Evolutionary conservation across 768 basidiomycete species (phyloP), one percentile per base, ranked within the genome.

Genomic region (Leccinum subgranulosum): DNA sequence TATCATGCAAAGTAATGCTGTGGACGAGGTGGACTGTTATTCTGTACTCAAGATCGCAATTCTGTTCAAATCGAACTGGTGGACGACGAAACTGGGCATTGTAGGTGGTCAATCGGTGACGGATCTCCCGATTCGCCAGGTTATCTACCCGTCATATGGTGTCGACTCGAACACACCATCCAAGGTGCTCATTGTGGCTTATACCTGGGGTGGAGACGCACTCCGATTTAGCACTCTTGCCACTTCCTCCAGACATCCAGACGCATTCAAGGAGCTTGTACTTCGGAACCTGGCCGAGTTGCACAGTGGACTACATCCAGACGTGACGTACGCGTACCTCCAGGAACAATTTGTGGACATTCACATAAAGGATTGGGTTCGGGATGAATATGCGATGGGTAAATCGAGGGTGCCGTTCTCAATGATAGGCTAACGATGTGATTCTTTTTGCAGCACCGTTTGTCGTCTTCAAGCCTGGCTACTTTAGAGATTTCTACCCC

Each of bases 391-490:
- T 21, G 66, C 74, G 0, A 69, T 76, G 66, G 77, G 77, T 78
- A 49, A 51, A 69, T 59, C n/a, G 25, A 15, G n/a, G 6, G 6
- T 15, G 21, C 28, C 3, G 7, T 25, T 34, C 9, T 9, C 15
- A n/a, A 17, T 21, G 10, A 47, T 11, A 14, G 1, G 6, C 36
- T 34, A 34, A 55, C 7, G 0, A 29, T 8, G 0, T 33, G 10
- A 36, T 36, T 36, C 34, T 29, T 36, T 23, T 23, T 23, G 12
- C 49, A 76, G 76, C 77, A 51, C 74, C 74, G 10, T 77, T 60
- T 56, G 74, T 75, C 0, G 62, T 60, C 58, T 79, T 78, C 49
- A 73, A 70, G 5, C 77, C 78, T 10, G 76, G 75, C 6, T 57
- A 75, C 17, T 78, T 75, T 58, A 59, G 58, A 23, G 54, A 67